These are phyloP conservation scores for Beauveria sp. DNA, from an alignment of 2,329 filamentous ascomycete genomes.

Conservation along the genomic window DNA sequence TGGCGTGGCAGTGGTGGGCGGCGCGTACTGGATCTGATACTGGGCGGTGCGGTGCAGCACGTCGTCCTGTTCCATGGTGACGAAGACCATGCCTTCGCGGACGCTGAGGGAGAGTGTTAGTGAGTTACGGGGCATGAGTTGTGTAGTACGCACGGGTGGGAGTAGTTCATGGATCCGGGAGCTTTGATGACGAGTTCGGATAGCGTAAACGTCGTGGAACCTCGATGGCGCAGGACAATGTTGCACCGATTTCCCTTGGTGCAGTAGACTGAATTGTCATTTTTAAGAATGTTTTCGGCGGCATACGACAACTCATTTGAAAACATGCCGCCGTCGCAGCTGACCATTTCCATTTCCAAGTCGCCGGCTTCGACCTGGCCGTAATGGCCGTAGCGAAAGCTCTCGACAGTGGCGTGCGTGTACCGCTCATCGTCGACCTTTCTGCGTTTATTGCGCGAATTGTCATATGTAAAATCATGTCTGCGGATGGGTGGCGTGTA, in stretches of 20 bases:
- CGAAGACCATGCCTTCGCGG: constrained; percentile 85
- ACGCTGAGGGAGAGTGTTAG: constrained; percentile 46
- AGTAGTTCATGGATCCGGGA: constrained; percentile 66
- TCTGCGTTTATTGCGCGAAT: constrained; percentile 55
- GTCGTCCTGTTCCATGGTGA: constrained; percentile 78
- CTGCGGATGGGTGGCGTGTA: constrained; percentile 28
- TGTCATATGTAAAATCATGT: constrained; percentile 37
- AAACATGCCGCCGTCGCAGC: constrained; percentile 75
- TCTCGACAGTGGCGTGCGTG: constrained; percentile 39
- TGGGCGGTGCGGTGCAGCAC: constrained; percentile 63
- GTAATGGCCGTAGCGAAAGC: constrained; percentile 75
- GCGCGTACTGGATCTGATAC: constrained; percentile 64
- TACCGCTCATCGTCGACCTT: constrained; percentile 60
- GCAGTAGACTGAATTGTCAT: constrained; percentile 82
- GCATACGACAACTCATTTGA: constrained; percentile 56
- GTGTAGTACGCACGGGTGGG: constrained; percentile 65
- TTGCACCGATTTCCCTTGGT: constrained; percentile 85
- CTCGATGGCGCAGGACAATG: constrained; percentile 74
- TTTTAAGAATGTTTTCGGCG: constrained; percentile 74
- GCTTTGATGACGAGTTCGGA: constrained; percentile 85
- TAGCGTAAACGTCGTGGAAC: constrained; percentile 71
- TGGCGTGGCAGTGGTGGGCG: constrained; percentile 2
- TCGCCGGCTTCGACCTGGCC: constrained; percentile 80
- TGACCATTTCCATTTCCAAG: constrained; percentile 79
- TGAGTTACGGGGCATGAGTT: not conserved